These are phyloP conservation scores for Yarrowia galli DNA, from an alignment of 1,139 yeast genomes.

Conservation along the genomic window DNA sequence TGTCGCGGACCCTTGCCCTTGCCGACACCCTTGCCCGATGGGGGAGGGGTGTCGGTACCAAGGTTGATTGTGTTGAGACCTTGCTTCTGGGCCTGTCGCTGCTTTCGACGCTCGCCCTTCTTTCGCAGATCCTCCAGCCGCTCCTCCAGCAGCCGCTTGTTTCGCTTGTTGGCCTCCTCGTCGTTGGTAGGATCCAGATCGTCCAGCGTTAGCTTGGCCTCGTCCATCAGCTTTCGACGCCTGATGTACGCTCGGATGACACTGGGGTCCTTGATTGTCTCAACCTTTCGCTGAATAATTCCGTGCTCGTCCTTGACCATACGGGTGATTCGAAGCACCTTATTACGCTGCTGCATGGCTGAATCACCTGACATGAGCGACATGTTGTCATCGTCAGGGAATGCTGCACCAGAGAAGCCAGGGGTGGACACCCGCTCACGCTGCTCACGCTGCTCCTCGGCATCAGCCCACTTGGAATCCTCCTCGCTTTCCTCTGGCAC, in stretches of 20 bases:
- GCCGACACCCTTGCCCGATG: constrained; percentile 48
- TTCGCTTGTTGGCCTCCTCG: constrained; percentile 80
- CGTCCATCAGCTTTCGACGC: constrained; percentile 79
- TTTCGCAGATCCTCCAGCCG: constrained; percentile 85
- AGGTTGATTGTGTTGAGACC: constrained; percentile 46
- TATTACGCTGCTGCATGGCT: constrained; percentile 46
- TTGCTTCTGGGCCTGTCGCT: constrained; percentile 58
- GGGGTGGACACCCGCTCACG: constrained; percentile 38
- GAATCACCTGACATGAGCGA: constrained; percentile 50
- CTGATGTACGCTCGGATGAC: constrained; percentile 85
- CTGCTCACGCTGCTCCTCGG: constrained; percentile 48
- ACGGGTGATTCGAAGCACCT: constrained; percentile 77
- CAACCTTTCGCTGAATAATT: constrained; percentile 80
- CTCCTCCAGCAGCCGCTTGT: constrained; percentile 80
- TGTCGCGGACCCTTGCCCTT: constrained; percentile 73
- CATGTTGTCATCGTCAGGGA: constrained; percentile 49
- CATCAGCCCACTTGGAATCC: constrained; percentile 50
- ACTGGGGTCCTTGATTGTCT: constrained; percentile 81
- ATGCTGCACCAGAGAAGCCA: constrained; percentile 51
- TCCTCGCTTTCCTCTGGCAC: constrained; percentile 43
- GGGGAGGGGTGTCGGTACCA: constrained; percentile 48
- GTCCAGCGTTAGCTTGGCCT: constrained; percentile 66
- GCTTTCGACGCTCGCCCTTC: constrained; percentile 68
- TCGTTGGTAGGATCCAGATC: constrained; percentile 82
- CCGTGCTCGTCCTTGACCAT: constrained; percentile 86